Conservation (phyloP, 176 grass and related monocot genomes). For the Typha latifolia region DNA sequence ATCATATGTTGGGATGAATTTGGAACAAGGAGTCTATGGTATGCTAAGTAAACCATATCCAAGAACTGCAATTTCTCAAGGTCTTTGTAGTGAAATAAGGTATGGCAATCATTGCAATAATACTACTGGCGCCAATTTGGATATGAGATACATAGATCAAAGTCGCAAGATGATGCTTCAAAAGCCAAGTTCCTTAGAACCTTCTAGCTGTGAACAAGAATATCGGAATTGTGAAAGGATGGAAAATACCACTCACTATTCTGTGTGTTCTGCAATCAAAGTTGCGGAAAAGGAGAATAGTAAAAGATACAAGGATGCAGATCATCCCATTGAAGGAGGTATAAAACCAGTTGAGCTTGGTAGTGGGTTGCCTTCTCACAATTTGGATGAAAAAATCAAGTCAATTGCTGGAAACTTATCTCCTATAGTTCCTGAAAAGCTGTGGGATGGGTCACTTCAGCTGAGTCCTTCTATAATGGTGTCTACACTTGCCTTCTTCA, state of each 20-base stretch:
- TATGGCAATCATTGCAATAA: not conserved
- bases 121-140: not conserved
- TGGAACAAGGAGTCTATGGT: not conserved
- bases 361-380: slow-evolving; percentile 3
- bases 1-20: not conserved
- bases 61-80: slow-evolving; percentile 1
- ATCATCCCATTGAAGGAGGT: not conserved
- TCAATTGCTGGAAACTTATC: slow-evolving; percentile 4
- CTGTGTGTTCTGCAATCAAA: not conserved
- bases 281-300: not conserved
- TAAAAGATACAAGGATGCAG: not conserved
- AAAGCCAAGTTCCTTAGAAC: not conserved
- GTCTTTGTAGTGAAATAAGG: not conserved
- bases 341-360: not conserved
- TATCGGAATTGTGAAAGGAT: not conserved
- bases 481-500: slow-evolving; percentile 22
- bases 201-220: not conserved
- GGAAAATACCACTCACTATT: not conserved
- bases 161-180: not conserved
- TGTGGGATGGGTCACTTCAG: slow-evolving; percentile 24
- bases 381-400: slow-evolving; percentile 17
- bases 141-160: slow-evolving; percentile 2
- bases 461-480: slow-evolving; percentile 18
- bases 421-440: slow-evolving; percentile 16
- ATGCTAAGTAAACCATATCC: not conserved